These are phyloP conservation scores for Pseudogymnoascus sp. DNA, from an alignment of 2,329 filamentous ascomycete species.

Conservation along the genomic window DNA sequence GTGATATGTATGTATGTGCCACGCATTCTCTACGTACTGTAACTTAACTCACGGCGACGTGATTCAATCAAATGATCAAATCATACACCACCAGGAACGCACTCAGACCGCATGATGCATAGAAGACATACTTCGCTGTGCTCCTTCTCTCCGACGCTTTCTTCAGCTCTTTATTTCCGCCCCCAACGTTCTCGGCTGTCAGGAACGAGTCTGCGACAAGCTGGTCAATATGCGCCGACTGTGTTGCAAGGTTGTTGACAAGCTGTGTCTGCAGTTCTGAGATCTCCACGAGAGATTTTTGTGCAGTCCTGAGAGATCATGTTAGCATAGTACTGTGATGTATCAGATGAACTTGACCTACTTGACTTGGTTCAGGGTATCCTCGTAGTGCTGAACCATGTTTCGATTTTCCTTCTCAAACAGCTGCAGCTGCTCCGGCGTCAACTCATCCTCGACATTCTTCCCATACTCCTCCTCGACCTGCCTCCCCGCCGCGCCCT, in stretches of 20 bases:
- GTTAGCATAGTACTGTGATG: neutral
- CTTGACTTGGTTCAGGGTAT: conserved; percentile 90
- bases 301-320: conserved; percentile 57
- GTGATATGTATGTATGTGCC: neutral
- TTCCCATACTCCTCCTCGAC: conserved; percentile 21
- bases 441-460: conserved; percentile 48
- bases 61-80: conserved; percentile 46
- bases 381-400: conserved; percentile 89
- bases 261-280: conserved; percentile 86
- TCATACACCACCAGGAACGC: conserved; percentile 72
- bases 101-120: conserved; percentile 69
- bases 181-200: conserved; percentile 79
- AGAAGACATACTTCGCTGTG: conserved; percentile 71
- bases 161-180: conserved; percentile 87
- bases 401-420: conserved; percentile 91
- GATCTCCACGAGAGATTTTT: conserved; percentile 87
- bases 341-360: conserved; percentile 40
- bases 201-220: conserved; percentile 75
- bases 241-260: conserved; percentile 74
- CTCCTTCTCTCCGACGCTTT: conserved; percentile 67
- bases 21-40: neutral
- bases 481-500: conserved; percentile 14
- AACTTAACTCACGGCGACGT: neutral
- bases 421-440: conserved; percentile 79
- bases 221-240: conserved; percentile 83